These are phyloP conservation scores for Rhizopogon roseolus DNA, from an alignment of 768 basidiomycete species.

Conservation along the genomic window DNA sequence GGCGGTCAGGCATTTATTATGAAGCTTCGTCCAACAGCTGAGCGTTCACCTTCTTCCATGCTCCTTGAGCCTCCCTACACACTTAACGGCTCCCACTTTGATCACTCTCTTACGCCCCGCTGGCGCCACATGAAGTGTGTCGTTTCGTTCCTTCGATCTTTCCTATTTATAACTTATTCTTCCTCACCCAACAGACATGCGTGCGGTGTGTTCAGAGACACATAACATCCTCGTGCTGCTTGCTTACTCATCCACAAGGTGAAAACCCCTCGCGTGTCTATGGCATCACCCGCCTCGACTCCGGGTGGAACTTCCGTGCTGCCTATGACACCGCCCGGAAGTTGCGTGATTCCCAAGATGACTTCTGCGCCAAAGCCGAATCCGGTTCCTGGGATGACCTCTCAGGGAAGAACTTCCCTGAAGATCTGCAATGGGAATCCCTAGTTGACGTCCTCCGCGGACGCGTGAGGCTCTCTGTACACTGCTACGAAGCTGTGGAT, in stretches of 20 bases:
- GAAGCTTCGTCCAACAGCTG: conserved; percentile 44
- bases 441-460: conserved; percentile 76
- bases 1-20: conserved; percentile 50
- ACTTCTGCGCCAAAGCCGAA: conserved; percentile 61
- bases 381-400: conserved; percentile 34
- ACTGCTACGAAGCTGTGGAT: conserved; percentile 60
- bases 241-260: conserved; percentile 7
- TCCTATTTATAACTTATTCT: neutral
- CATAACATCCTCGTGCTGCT: neutral
- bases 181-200: conserved; percentile 26
- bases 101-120: conserved; percentile 14
- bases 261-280: conserved; percentile 35
- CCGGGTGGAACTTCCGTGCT: conserved; percentile 71
- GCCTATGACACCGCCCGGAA: conserved; percentile 75
- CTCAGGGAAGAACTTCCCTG: conserved; percentile 37
- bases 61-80: conserved; percentile 46
- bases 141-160: neutral
- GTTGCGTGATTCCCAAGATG: conserved; percentile 65
- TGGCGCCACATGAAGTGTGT: conserved; percentile 26
- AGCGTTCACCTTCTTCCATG: conserved; percentile 42
- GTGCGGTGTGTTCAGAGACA: conserved; percentile 30
- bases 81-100: conserved; percentile 22
- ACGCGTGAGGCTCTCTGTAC: conserved; percentile 46
- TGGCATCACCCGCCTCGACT: conserved; percentile 66
- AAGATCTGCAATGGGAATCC: conserved; percentile 72